Base-by-base conservation (phyloP, 192 early-diverging fungal species). In the Coemansia sp. region DNA sequence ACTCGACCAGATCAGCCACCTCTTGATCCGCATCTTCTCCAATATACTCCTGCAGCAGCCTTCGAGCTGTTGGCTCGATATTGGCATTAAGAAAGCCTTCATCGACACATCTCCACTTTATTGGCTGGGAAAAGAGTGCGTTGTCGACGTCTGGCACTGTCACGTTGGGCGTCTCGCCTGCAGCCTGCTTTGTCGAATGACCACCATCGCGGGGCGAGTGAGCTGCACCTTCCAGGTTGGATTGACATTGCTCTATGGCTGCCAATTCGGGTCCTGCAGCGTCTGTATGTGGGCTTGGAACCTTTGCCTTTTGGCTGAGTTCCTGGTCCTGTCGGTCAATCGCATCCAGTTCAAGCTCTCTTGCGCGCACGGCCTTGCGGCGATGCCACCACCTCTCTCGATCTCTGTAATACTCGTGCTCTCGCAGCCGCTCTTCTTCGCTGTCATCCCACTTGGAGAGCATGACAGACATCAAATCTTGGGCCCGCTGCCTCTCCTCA, bases 21-120 rank as follows among this genome's bases (percentile, higher is more conserved):
- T 73, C 74, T 7, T 74, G 68, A 22, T 80, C 77, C 54, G 89
- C 89, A 2, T 90, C 92, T 33, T 41, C 67, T 20, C 93, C 94
- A 24, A 98, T 69, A 61, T 93, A 88, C 68, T 96, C 93, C 0
- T 84, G 70, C 34, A 98, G 88, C 66, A 94, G 93, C 77, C 94
- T 92, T 16, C 78, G 82, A 13, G 94, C 84, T 68, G 94, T 94
- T 0, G 94, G 91, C 62, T 82, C 75, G 36, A 97, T 74, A 65
- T 92, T 95, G 16, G 87, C 86, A 24, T 71, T 54, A 44, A 96
- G 44, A 20, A 94, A 79, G 29, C 67, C 55, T 62, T 87, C 27
- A 57, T 80, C 51, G 49, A 82, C 52, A 27, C 49, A 46, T 20
- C 70, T 61, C 77, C 75, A 81, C 64, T 78, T 61, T 31, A 85